Conservation (phyloP, 495 filamentous ascomycete genomes). For the Penicillium silybi region DNA sequence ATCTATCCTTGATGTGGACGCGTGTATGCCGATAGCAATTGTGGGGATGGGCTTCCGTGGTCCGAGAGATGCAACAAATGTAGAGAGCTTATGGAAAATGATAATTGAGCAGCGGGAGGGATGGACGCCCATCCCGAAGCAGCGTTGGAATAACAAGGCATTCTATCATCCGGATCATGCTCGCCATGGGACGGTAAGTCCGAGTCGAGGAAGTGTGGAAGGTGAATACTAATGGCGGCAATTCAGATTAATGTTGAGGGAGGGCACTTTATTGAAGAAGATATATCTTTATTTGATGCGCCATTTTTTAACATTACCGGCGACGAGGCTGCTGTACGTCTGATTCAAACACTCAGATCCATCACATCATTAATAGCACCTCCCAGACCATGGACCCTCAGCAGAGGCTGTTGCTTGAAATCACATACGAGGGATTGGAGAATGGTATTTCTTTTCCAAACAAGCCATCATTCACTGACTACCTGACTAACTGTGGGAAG, state of each 20-base stretch:
- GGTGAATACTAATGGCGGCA: background rate
- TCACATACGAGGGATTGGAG: constrained; percentile 58
- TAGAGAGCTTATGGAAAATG: constrained; percentile 54
- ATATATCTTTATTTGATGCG: constrained; percentile 55
- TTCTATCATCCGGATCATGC: constrained; percentile 53
- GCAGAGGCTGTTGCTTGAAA: constrained; percentile 54
- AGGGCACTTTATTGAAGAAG: constrained; percentile 48
- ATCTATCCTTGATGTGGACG: constrained; percentile 8
- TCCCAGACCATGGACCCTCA: constrained; percentile 44
- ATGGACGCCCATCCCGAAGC: constrained; percentile 45
- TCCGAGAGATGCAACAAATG: constrained; percentile 48
- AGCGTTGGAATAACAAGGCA: constrained; percentile 49
- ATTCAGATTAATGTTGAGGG: constrained; percentile 25
- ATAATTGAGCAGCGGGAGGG: constrained; percentile 45
- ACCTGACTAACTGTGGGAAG: constrained; percentile 2
- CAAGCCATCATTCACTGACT: background rate
- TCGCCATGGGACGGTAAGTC: constrained; percentile 21
- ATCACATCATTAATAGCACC: background rate
- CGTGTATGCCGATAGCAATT: constrained; percentile 53
- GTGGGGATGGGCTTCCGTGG: constrained; percentile 60
- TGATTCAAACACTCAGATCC: background rate
- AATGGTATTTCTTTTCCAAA: constrained; percentile 14
- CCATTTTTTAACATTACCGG: constrained; percentile 55
- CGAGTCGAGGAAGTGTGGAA: background rate
- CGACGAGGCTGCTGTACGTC: constrained; percentile 47